Conservation (phyloP, 495 filamentous ascomycete genomes). For the Podospora pseudopauciseta region DNA sequence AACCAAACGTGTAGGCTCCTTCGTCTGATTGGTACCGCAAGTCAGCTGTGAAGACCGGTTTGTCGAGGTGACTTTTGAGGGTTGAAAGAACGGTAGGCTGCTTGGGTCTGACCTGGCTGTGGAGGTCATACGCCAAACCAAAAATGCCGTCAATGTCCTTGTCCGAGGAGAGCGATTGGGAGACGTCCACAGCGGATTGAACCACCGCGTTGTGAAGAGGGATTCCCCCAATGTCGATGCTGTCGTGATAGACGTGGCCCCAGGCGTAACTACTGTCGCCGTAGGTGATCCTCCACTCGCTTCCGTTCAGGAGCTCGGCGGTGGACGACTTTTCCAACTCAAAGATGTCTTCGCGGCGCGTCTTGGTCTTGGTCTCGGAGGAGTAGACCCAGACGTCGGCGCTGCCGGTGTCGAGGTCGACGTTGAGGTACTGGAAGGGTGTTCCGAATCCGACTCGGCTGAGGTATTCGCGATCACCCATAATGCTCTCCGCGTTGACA, state of each 20-base stretch:
- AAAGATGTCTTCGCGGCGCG: conserved; percentile 14
- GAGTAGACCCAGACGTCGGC: conserved; percentile 53
- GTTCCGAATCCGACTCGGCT: conserved; percentile 63
- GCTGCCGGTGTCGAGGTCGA: conserved; percentile 75
- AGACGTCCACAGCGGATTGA: conserved; percentile 35
- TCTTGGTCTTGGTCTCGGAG: conserved; percentile 17
- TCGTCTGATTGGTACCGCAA: conserved; percentile 57
- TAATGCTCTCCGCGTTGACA: conserved; percentile 17
- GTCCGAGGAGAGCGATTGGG: conserved; percentile 28
- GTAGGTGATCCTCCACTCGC: conserved; percentile 66
- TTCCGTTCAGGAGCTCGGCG: conserved; percentile 47
- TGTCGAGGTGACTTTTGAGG: conserved; percentile 46
- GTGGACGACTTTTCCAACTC: conserved; percentile 58
- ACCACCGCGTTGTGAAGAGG: conserved; percentile 59
- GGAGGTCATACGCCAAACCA: conserved; percentile 34
- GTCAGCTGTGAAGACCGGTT: conserved; percentile 65
- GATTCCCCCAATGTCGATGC: conserved; percentile 40
- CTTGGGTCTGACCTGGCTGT: conserved; percentile 43
- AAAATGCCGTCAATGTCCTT: conserved; percentile 35
- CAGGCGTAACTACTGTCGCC: conserved; percentile 36
- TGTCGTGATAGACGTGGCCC: conserved; percentile 40
- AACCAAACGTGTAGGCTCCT: conserved; percentile 75
- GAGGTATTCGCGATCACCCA: conserved; percentile 59
- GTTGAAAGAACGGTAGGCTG: conserved; percentile 66
- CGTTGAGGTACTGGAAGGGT: conserved; percentile 59